Evolutionary conservation across 495 filamentous ascomycete genomes (phyloP).

Genomic region (Penicillium samsonianum): DNA sequence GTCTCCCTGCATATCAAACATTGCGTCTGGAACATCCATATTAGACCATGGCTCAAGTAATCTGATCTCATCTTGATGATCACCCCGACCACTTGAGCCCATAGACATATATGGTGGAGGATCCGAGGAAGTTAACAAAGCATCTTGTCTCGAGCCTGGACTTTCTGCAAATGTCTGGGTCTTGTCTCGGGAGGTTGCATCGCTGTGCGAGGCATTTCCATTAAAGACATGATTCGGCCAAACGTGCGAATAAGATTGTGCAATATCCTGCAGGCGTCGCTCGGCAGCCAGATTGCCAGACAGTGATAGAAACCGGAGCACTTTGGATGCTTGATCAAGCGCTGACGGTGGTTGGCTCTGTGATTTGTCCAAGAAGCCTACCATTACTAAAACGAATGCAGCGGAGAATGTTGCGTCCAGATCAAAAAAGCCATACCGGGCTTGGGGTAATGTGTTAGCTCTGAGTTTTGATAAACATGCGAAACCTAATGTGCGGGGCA

Average conservation of each 20-base stretch:
- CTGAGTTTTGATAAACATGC: neutral
- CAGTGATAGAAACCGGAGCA: constrained; percentile 21
- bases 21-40: neutral
- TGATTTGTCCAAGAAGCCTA: constrained; percentile 17
- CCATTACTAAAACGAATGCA: constrained; percentile 29
- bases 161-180: neutral
- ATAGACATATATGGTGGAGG: neutral
- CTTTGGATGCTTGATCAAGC: constrained; percentile 21
- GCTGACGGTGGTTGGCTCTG: constrained; percentile 17
- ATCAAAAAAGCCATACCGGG: constrained; percentile 30
- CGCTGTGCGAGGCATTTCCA: neutral
- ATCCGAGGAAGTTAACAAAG: neutral
- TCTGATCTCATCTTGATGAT: constrained; percentile 13
- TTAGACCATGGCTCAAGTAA: constrained; percentile 23
- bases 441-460: constrained; percentile 8
- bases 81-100: neutral
- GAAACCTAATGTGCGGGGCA: neutral
- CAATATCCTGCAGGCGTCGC: constrained; percentile 24
- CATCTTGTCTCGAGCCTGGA: neutral
- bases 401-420: constrained; percentile 30
- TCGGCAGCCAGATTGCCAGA: constrained; percentile 27
- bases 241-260: constrained; percentile 24
- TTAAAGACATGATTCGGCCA: constrained; percentile 20
- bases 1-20: constrained; percentile 23
- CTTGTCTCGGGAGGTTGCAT: neutral